phyloP scores from a whole-genome alignment of 768 basidiomycete species.

The Phylloporus sp. region DNA sequence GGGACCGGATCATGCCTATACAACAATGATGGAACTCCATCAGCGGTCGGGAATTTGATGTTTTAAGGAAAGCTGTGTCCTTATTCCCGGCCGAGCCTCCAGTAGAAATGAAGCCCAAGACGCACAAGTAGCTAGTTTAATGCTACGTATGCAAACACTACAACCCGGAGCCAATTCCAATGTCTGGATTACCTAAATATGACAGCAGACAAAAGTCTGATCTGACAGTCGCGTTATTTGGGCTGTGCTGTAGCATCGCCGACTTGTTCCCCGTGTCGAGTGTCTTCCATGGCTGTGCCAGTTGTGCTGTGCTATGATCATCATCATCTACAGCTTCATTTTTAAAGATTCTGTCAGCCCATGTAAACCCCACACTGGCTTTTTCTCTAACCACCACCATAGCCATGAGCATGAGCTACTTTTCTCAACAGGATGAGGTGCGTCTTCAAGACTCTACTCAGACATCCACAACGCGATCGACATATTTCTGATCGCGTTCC shows the following conservation, averaged over 20 bases:
- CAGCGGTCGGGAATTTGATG: constrained; percentile 26
- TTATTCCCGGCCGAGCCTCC: too few relatives aligned
- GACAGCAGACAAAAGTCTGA: too few relatives aligned
- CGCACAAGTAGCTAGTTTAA: too few relatives aligned
- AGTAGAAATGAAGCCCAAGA: too few relatives aligned
- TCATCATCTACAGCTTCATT: not conserved
- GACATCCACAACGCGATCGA: not conserved
- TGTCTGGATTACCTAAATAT: too few relatives aligned
- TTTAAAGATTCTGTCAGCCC: not conserved
- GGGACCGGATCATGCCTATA: constrained; percentile 34
- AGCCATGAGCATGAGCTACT: constrained; percentile 6
- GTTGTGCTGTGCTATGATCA: not conserved
- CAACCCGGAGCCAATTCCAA: too few relatives aligned
- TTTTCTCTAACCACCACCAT: constrained; percentile 4
- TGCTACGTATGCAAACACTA: not conserved
- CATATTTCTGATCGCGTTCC: not conserved
- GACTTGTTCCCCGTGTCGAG: too few relatives aligned
- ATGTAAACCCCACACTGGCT: not conserved
- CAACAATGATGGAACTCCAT: constrained; percentile 27
- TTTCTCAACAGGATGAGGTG: constrained; percentile 27
- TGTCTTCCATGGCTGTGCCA: too few relatives aligned
- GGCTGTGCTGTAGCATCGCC: too few relatives aligned
- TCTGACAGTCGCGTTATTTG: too few relatives aligned
- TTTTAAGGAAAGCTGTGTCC: constrained; percentile 1
- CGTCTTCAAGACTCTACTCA: not conserved